phyloP scores from a whole-genome alignment of 1,284 basidiomycete species.

The Moesziomyces sp. region DNA sequence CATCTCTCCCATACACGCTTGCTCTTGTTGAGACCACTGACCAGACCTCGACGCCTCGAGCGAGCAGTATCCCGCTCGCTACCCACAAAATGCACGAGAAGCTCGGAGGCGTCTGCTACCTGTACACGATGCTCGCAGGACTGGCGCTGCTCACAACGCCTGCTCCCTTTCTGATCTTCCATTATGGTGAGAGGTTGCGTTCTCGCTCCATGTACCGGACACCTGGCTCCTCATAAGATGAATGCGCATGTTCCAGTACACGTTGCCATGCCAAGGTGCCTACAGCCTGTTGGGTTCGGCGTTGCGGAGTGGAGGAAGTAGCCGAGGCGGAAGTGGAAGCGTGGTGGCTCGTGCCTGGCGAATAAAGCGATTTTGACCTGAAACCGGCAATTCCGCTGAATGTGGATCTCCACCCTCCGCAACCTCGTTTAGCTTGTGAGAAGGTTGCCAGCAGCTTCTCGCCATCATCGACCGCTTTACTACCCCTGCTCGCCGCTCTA shows the following conservation, averaged over 20 bases:
- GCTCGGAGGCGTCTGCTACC: constrained; percentile 35
- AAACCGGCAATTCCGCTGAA: constrained; percentile 1
- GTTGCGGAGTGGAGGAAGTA: neutral
- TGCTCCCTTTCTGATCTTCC: constrained; percentile 17
- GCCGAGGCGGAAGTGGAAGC: neutral
- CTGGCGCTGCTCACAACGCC: constrained; percentile 29
- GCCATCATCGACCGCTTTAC: neutral
- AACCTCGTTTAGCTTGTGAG: neutral
- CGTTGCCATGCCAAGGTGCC: neutral
- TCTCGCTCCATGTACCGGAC: constrained; percentile 25
- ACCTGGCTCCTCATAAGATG: no score
- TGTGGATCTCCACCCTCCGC: neutral
- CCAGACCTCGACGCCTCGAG: neutral
- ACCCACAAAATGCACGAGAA: constrained; percentile 31
- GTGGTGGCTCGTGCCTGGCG: constrained; percentile 2
- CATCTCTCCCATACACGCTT: neutral
- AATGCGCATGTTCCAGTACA: no score
- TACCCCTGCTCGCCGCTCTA: neutral
- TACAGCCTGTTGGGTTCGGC: neutral
- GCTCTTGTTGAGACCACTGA: no score
- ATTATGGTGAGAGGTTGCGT: constrained; percentile 21
- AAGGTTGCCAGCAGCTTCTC: neutral
- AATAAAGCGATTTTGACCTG: neutral
- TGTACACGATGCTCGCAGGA: constrained; percentile 37
- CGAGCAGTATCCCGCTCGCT: constrained; percentile 25